Evolutionary conservation across 192 early-diverging fungal genomes (phyloP), one percentile per base, ranked within the genome.

Genomic region (Diversispora eburnea): DNA sequence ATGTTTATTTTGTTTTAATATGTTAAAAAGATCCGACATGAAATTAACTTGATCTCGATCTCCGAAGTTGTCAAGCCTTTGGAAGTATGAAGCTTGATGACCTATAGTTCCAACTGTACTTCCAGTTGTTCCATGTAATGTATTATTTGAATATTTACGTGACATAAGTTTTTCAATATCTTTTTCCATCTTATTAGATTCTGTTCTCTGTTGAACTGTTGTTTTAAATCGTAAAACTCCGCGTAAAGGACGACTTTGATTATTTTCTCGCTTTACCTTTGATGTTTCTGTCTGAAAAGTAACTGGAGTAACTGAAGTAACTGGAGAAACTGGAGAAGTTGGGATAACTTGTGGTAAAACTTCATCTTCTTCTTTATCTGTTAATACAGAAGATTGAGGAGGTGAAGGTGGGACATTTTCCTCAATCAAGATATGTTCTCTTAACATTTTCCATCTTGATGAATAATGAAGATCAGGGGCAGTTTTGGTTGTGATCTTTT

Each of bases 121-220:
- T 42, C 77, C 75, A n/a, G 67, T 76, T 5, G 76, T 58, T 13
- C 70, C 67, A 3, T 69, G 70, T 17, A 74, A 73, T 20, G 78
- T 77, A 64, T 76, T 73, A 47, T 66, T 57, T 4, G 67, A 55
- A 45, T 74, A 62, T 20, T 65, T 68, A 47, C 74, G 68, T 13
- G 25, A 15, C 1, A 83, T 58, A 0, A 79, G 60, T 67, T 78
- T 78, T 55, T 83, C 82, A 17, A 83, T 68, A 7, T 83, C 82
- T 48, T 83, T 83, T 65, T 80, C 79, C 79, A 83, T 79, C 54
- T 76, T 83, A 22, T 77, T 25, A 9, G 78, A 60, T 49, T 83
- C 79, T 19, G 79, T 73, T 33, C 75, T 58, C 43, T 83, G 82
- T 20, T 80, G 71, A 17, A 81, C 82, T 3, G 76, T 77, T 1